A percentile compares a stretch with the other conserved stretches of the same genome.
Conservation (phyloP, 2,329 filamentous ascomycete species). For the Coniochaeta prunicola region DNA sequence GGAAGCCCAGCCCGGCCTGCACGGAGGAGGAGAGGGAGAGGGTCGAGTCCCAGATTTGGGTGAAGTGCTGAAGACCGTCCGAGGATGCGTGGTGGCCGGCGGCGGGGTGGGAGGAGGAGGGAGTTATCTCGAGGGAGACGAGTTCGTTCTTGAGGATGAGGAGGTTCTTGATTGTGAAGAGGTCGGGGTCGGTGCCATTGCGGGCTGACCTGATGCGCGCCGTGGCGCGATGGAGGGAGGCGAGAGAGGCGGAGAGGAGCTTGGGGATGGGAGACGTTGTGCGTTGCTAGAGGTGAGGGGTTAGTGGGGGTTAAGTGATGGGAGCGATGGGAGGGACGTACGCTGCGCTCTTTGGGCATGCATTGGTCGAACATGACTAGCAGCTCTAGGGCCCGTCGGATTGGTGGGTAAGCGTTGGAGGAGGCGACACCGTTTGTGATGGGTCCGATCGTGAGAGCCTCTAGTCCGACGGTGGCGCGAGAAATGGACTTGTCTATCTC, state of each 20-base stretch:
- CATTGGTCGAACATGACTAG: slow-evolving; percentile 56
- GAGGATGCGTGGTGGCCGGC: slow-evolving; percentile 21
- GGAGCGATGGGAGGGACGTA: slow-evolving; percentile 17
- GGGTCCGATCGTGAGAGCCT: slow-evolving; percentile 42
- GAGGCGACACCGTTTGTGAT: slow-evolving; percentile 40
- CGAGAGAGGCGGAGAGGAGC: slow-evolving; percentile 85
- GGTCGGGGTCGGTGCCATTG: slow-evolving; percentile 62
- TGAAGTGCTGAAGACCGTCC: slow-evolving; percentile 52
- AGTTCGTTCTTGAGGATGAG: slow-evolving; percentile 94
- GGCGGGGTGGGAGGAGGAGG: slow-evolving; percentile 33
- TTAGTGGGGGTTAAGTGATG: slow-evolving; percentile 19
- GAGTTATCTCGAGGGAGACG: slow-evolving; percentile 87
- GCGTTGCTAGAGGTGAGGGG: slow-evolving; percentile 30
- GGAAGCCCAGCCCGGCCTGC: slow-evolving; percentile 45
- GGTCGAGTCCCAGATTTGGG: slow-evolving; percentile 54
- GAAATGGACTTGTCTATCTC: slow-evolving; percentile 49
- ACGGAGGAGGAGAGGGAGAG: slow-evolving; percentile 29
- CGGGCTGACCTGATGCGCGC: slow-evolving; percentile 58
- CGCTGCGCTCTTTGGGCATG: slow-evolving; percentile 57
- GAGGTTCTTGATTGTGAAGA: slow-evolving; percentile 93
- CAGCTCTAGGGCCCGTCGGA: slow-evolving; percentile 51
- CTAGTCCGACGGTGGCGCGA: slow-evolving; percentile 37
- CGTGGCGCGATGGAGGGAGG: slow-evolving; percentile 73
- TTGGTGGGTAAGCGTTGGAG: slow-evolving; percentile 51
- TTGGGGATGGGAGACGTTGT: slow-evolving; percentile 51